Evolutionary conservation across 129 eudicot genomes (phyloP), one percentile per base, ranked within the genome.

Genomic region (Flaveria linearis): DNA sequence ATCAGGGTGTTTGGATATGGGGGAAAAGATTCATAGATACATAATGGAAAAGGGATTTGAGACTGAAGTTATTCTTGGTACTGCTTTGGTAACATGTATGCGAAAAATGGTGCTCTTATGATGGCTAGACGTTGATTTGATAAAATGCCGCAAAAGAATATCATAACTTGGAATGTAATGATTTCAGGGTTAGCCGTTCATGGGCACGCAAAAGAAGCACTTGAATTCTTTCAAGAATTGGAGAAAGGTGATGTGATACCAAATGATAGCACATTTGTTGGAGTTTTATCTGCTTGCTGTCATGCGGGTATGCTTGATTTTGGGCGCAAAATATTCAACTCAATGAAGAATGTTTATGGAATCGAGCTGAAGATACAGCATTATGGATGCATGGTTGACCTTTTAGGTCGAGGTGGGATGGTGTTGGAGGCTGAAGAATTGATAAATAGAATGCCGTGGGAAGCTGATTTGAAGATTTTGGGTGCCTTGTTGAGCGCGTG

Each of bases 321-420:
- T 82, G 97, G 97, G 1, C 68, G 78, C 4, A 51, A 74, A 15
- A 67, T 89, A 49, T 92, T 92, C 28, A 53, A 79, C 47, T 85
- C 85, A 3, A 87, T 92, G 96, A 80, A 45, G 46, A 69, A 47
- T 71, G 76, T 80, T 28, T 87, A 89, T 53, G 81, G 75, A 0
- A 71, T 92, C 17, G 88, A 84, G 66, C 97, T 96, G 16, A 89
- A 79, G 16, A 75, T 92, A 51, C 92, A 87, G 69, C 97, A 92
- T 50, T 92, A 92, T n/a, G 91, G 96, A 4, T 92, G 97, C 72
- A 85, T 92, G 91, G 96, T 87, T 74, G 92, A 89, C 66, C 83
- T 91, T 71, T 75, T 91, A 2, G 97, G 96, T 72, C 82, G 96
- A 73, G 77, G 73, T 7, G 97, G 93, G 80, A 82, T 71, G 86